Base-by-base conservation (phyloP, 148 eudicot genomes). In the Vaccinium darrowii region DNA sequence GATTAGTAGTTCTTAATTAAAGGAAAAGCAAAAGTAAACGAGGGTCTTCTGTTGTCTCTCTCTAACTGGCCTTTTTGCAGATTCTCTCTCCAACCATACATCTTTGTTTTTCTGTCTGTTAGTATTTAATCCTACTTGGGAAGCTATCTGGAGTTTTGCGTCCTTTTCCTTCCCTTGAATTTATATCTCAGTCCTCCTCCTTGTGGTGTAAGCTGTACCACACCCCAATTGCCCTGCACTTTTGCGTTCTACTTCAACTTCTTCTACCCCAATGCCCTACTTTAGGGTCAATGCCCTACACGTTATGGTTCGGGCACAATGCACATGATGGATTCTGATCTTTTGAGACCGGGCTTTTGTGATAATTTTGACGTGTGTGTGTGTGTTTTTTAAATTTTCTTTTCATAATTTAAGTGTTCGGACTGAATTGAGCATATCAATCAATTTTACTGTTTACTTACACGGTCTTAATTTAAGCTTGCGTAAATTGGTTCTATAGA, bases 11-110 rank as follows among this genome's bases (percentile, higher is more conserved):
- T 33, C 36, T 33, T 33, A 33, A 33, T 8, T 10, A 23, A 23
- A 10, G 8, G 33, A 30, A 69, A 69, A 54, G 18, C 71, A n/a
- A 63, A 63, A 63, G 69, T 21, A n/a, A 62, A 62, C 56, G 12
- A 52, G 56, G 56, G 12, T 62, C 67, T 56, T 56, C 23, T 10
- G 4, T 9, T 63, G 12, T 63, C 39, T 69, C 36, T 67, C 74
- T 69, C 74, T 69, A 36, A 25, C 74, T 11, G 5, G 18, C 74
- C 39, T 27, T 69, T 69, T 69, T 27, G 74, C 74, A 69, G 74
- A 69, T 69, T 69, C 74, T 69, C 74, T 69, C 74, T 69, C 74
- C 74, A 69, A 13, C 74, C 74, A 30, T 30, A 30, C 39, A 12
- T 27, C 74, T 69, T 69, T 69, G 43, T 13, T 16, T 12, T 27